Base-by-base conservation (phyloP, 768 basidiomycete genomes). In the Sporobolomyces pararoseus region DNA sequence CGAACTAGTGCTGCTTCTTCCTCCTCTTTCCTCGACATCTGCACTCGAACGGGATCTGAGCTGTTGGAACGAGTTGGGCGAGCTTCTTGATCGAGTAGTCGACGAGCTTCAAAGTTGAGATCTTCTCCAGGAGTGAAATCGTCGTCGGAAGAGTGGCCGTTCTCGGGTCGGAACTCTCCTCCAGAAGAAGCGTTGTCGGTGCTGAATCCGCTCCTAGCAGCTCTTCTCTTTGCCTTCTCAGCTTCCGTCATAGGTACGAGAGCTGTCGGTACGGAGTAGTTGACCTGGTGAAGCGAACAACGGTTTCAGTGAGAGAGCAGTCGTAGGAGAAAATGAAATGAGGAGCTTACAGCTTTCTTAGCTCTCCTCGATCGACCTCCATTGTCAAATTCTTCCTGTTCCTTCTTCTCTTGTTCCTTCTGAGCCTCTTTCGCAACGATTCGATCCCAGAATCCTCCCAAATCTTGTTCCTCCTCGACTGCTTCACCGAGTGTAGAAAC, bases 381-480 rank as follows among this genome's bases (percentile, higher is more conserved):
- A 4, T 7, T 27, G 7, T 21, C 35, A 16, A 25, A 39, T 12
- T 60, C 62, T 32, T 55, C 46, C 27, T 21, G 29, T 2, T 46
- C 44, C 59, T 50, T 63, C 34, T 44, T 39, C 39, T 44, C 62
- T 57, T 55, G 44, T 55, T 65, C 63, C 19, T 12, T 37, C 52
- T 63, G 50, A 49, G 59, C 46, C 54, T 70, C 47, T 27, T 59
- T 37, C 10, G 50, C 62, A 52, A 93, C 79, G 14, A 89, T 85
- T 62, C 85, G 84, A 16, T 87, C 84, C 92, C 91, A 94, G n/a
- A 90, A 90, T 78, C 71, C 75, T n/a, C 91, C 88, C 16, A 66
- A 71, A 35, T 81, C 83, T 63, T 86, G 83, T 53, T 85, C 86
- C 0, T 67, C 63, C 21, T 78, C 71, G 7, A 80, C 81, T 3